Conservation (phyloP, 106 monocot genomes). For the Hemerocallis citrina region DNA sequence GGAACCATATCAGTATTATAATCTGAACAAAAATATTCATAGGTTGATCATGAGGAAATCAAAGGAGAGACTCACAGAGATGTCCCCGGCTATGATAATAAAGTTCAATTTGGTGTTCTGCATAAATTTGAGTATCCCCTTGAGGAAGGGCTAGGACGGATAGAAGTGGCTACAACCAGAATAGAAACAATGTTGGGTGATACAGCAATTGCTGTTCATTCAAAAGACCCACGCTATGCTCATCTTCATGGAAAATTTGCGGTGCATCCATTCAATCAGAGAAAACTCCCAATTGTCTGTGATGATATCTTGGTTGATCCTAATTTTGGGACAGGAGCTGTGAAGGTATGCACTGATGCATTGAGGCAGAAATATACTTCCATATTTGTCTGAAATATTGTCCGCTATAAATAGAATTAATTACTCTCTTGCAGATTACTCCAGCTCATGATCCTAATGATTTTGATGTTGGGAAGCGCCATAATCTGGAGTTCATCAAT, state of each 20-base stretch:
- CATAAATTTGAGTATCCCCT: conserved; percentile 88
- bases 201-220: conserved; percentile 93
- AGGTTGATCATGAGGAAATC: conserved; percentile 91
- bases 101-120: conserved; percentile 79
- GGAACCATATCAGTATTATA: too few relatives aligned
- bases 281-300: conserved; percentile 79
- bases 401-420: neutral
- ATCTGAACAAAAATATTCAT: too few relatives aligned
- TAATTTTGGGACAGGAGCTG: conserved; percentile 91
- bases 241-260: conserved; percentile 90
- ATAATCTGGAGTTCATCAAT: conserved; percentile 84
- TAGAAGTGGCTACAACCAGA: conserved; percentile 93
- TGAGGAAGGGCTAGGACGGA: conserved; percentile 69
- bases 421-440: conserved; percentile 86
- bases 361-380: neutral
- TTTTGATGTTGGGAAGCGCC: conserved; percentile 88
- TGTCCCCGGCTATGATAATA: conserved; percentile 66
- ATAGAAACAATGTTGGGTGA: conserved; percentile 99
- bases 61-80: conserved; percentile 66
- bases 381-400: neutral
- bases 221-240: conserved; percentile 66
- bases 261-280: conserved; percentile 83
- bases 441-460: conserved; percentile 98
- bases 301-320: conserved; percentile 84
- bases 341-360: conserved; percentile 50